Evolutionary conservation across 306 rosid species (phyloP), one percentile per base, ranked within the genome.

Genomic region (Sechiopsis laciniata): DNA sequence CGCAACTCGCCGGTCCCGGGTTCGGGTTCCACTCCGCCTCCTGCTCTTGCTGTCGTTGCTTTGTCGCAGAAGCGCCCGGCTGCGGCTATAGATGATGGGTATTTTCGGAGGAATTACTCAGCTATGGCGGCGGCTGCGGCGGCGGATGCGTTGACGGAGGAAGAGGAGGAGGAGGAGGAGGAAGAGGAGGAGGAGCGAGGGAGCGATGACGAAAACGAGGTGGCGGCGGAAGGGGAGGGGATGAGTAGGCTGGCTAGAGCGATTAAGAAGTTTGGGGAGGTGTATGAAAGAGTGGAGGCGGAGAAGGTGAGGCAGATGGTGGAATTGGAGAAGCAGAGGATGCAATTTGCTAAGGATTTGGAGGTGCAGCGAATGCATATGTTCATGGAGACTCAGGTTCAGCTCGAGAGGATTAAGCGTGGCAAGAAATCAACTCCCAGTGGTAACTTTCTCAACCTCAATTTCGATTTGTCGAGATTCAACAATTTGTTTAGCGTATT

Each of bases 271-370:
- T 91, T 94, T 21, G 99, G 96, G 6, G 89, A 84, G 72, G 87
- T 86, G 80, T 94, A 91, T 76, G 92, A 94, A 73, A 91, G 87
- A 82, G 89, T 91, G 76, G 99, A 94, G 82, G 91, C 76, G 1
- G 91, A 94, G 78, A 94, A 91, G 72, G 80, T 94, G 80, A 84
- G 88, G 88, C 97, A 91, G 83, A 91, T 86, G 97, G 79, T 87
- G 80, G 99, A 94, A 74, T 80, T 94, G 92, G 97, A 94, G 89
- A 91, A 89, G 85, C 95, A 91, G 83, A 86, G 97, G 90, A 85
- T 94, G 92, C 90, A 91, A 75, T 94, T 94, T 75, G 82, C 95
- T 7, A 94, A 89, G 76, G 99, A 94, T 76, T 83, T 94, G 79
- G 99, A 94, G 80, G 85, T 85, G 16, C 92, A 91, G 78, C 86